Evolutionary conservation across 108 stramenopile species (phyloP), one percentile per base, ranked within the genome.

Genomic region (Epipyxis sp.): DNA sequence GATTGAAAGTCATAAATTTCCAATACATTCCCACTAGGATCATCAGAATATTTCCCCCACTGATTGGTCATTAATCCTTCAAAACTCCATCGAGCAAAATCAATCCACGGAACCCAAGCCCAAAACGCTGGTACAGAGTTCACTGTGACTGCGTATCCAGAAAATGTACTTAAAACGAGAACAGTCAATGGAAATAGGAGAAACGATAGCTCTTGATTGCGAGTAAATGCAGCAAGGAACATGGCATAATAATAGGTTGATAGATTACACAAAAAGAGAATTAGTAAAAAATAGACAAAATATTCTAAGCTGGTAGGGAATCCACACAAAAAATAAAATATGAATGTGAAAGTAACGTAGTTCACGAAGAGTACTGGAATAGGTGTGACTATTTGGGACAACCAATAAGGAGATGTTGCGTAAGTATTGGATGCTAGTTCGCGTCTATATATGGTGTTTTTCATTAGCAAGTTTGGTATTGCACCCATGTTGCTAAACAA

Each of bases 151-250:
- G 81, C 57, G 46, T 69, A 82, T 0, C 81, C 81, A 3, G 81
- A 74, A 42, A 82, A 82, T 10, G 42, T 77, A 13, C 41, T 39
- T 1, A 76, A 16, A 67, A 82, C 77, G 62, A 82, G 41, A 42
- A 82, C 77, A n/a, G 57, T 77, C 35, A 82, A 54, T 41, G 81
- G 81, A 20, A 82, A 82, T 32, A 82, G 29, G 1, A 44, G 67
- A 10, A 82, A 65, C 1, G 81, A 76, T n/a, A 82, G 57, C 37
- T 76, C 77, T 20, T 43, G 29, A 27, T 40, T 59, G 27, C 44
- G 35, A 39, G 77, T 61, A 20, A 40, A 2, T n/a, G 81, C 81
- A 32, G 81, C 81, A 29, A 82, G 42, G 25, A 45, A 77, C 34
- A 77, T 46, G 3, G 77, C 27, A 32, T 59, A 82, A 65, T 68